phyloP scores from a whole-genome alignment of 2,329 filamentous ascomycete genomes.

The Macrophomina pseudophaseolina region DNA sequence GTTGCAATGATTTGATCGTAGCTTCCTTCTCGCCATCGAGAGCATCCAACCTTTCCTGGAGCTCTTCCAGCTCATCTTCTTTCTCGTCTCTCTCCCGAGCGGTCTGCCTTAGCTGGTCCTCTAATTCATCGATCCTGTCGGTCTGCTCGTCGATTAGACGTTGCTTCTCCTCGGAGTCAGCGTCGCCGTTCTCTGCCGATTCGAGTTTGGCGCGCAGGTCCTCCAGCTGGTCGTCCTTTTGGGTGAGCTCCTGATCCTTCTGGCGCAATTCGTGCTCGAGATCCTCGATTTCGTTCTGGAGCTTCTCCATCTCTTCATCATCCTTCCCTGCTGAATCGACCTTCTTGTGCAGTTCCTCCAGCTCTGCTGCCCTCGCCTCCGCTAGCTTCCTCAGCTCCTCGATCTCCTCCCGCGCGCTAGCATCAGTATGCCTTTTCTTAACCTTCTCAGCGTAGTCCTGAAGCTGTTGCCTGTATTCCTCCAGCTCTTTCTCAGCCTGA shows the following conservation, averaged over 20 bases:
- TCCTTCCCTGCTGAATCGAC: constrained; percentile 38
- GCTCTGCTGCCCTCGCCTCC: constrained; percentile 48
- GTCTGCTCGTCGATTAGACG: constrained; percentile 39
- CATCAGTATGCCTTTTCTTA: constrained; percentile 75
- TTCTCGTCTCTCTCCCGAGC: constrained; percentile 38
- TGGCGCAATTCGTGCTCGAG: constrained; percentile 42
- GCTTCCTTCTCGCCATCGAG: constrained; percentile 44
- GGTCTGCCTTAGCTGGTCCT: constrained; percentile 37
- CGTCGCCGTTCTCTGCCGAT: constrained; percentile 37
- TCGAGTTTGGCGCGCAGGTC: constrained; percentile 40
- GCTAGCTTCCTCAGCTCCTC: constrained; percentile 52
- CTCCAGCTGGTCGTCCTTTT: constrained; percentile 45
- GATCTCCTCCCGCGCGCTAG: constrained; percentile 69
- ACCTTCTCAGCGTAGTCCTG: constrained; percentile 81
- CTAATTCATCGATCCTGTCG: constrained; percentile 41
- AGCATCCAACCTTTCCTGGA: constrained; percentile 49
- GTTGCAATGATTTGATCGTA: constrained; percentile 43
- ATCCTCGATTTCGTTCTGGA: constrained; percentile 41
- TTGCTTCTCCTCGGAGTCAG: constrained; percentile 39
- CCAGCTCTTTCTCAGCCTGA: constrained; percentile 83
- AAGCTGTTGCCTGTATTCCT: constrained; percentile 81
- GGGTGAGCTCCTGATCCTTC: constrained; percentile 43
- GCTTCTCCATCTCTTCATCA: constrained; percentile 44
- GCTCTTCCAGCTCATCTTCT: constrained; percentile 49
- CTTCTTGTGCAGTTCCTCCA: constrained; percentile 42